A percentile compares a stretch with the other conserved stretches of the same genome.
Evolutionary conservation across 176 grass and related monocot species (phyloP).

Genomic region (Triticum urartu): DNA sequence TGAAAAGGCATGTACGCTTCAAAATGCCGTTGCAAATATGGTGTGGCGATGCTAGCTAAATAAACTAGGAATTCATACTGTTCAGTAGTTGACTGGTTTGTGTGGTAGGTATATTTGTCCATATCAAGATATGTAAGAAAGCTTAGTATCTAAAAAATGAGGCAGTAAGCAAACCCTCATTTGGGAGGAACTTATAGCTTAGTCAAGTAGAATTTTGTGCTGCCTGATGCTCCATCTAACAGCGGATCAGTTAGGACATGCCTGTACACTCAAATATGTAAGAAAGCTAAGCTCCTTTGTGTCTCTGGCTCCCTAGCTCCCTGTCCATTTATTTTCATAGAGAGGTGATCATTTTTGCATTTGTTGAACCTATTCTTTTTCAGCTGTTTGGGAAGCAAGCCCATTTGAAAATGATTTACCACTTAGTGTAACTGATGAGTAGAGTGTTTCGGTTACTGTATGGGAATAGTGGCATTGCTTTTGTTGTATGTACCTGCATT

Average conservation of each 20-base stretch:
- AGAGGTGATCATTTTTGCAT: conserved; percentile 5
- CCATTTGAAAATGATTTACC: neutral
- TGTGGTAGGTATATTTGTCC: conserved; percentile 2
- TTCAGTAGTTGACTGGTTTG: neutral
- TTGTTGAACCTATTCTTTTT: neutral
- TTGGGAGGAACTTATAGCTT: neutral
- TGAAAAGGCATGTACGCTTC: neutral
- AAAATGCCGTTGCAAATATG: conserved; percentile 13
- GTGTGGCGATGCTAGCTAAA: neutral
- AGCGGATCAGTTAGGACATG: neutral
- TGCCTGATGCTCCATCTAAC: neutral
- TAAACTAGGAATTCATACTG: neutral
- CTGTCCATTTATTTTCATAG: neutral
- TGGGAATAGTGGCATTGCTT: neutral
- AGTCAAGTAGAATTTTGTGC: neutral
- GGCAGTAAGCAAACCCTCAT: neutral
- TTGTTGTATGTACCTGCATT: neutral
- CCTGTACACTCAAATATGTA: neutral
- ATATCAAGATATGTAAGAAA: neutral
- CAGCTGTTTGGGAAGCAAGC: neutral
- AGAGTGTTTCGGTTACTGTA: neutral
- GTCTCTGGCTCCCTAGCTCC: neutral
- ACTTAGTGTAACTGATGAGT: neutral
- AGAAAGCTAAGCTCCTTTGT: neutral
- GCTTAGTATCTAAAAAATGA: too few relatives aligned